Evolutionary conservation across 345 rosid genomes (phyloP), one percentile per base, ranked within the genome.

Genomic region (Citrus reticulata): DNA sequence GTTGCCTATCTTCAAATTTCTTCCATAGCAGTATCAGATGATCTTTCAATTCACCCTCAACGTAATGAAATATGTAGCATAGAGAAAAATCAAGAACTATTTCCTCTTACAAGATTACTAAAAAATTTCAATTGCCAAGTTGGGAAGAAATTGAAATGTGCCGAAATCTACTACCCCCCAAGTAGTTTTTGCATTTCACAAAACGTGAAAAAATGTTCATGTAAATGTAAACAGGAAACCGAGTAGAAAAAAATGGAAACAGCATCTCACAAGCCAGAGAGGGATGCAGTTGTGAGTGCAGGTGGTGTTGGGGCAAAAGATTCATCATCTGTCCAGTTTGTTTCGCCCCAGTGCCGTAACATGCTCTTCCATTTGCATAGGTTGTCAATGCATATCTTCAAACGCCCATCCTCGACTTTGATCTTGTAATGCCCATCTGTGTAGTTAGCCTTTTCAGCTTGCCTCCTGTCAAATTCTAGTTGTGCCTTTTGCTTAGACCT

Each of bases 401-500:
- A 76, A 64, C 99, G 90, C 54, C 8, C 40, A 70, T 96, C 99
- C 74, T 87, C 78, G 6, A 94, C 85, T 83, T 83, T 83, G 27
- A 89, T 86, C 40, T 77, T 89, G 98, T 93, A 94, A 78, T 96
- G 98, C 4, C 89, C 90, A 60, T 94, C 93, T 17, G 87, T 77
- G 85, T 85, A 94, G 74, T 91, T 93, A 1, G 81, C 92, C 10
- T 80, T 89, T 90, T 91, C 93, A 0, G 99, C 99, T 86, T 88
- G 86, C 80, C 90, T 87, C 49, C 98, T 83, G 66, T 96, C 97
- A 86, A 88, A 90, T 65, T 96, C 98, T 32, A 96, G 65, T 74
- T 90, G 97, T 19, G 99, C 97, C 87, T 96, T 96, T 82, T 96
- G 98, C 89, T 93, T 94, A 9, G 99, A 92, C 68, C 84, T 79